A percentile compares a stretch with the other conserved stretches of the same genome.
These are phyloP conservation scores for Puccinia coronata DNA, from an alignment of 1,284 basidiomycete genomes.

Conservation along the genomic window DNA sequence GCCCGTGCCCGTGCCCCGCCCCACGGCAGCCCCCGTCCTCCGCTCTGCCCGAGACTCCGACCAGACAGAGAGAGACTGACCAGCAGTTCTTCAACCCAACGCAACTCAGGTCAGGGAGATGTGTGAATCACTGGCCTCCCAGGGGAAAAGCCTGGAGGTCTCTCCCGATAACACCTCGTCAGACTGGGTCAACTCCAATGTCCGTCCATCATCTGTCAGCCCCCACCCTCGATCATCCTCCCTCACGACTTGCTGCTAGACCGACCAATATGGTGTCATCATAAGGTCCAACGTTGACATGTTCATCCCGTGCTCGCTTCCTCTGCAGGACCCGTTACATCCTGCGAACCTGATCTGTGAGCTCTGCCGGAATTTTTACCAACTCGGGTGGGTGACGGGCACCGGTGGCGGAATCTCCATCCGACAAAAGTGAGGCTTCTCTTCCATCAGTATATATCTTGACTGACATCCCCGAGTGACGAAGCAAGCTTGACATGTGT, in stretches of 20 bases:
- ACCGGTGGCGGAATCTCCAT: conserved; percentile 61
- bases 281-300: not conserved
- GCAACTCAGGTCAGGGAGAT: conserved; percentile 25
- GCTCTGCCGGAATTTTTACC: conserved; percentile 66
- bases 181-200: conserved; percentile 32
- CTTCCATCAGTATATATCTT: conserved; percentile 66
- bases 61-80: not conserved
- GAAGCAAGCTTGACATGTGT: not conserved
- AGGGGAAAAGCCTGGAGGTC: conserved; percentile 2
- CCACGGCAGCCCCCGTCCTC: too few relatives aligned
- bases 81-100: conserved; percentile 20
- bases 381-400: conserved; percentile 67
- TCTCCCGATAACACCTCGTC: conserved; percentile 21
- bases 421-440: conserved; percentile 61
- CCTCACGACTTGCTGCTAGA: not conserved
- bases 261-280: not conserved
- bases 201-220: conserved; percentile 6
- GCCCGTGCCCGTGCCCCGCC: too few relatives aligned
- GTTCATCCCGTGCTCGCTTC: conserved; percentile 2
- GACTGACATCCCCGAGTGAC: not conserved
- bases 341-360: conserved; percentile 80
- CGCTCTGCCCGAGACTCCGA: too few relatives aligned
- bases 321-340: conserved; percentile 59
- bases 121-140: conserved; percentile 19
- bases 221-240: not conserved